These are phyloP conservation scores for Tuber brumale DNA, from an alignment of 495 filamentous ascomycete genomes.

Conservation along the genomic window DNA sequence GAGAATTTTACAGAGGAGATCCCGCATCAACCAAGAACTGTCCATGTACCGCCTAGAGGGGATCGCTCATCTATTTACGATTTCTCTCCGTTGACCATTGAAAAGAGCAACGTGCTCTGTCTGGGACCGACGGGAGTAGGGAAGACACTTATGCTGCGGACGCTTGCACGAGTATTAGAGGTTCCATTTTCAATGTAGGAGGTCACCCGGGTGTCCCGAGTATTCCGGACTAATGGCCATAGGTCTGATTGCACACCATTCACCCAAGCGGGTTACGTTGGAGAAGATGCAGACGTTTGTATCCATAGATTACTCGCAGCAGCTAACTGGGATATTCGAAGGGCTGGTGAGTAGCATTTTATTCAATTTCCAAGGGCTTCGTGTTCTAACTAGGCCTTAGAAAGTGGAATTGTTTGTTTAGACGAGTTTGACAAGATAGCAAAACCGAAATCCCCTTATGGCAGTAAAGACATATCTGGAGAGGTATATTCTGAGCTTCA, in stretches of 20 bases:
- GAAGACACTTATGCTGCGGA: constrained; percentile 80
- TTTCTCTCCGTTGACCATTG: constrained; percentile 64
- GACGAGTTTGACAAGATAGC: constrained; percentile 98
- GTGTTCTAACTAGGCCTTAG: constrained; percentile 45
- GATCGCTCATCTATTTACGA: constrained; percentile 48
- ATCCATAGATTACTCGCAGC: constrained; percentile 84
- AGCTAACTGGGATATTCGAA: constrained; percentile 78
- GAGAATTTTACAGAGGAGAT: constrained; percentile 61
- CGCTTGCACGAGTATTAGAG: constrained; percentile 67
- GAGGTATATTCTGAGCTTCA: constrained; percentile 15
- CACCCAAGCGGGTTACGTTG: constrained; percentile 95
- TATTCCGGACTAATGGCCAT: constrained; percentile 11
- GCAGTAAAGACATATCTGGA: constrained; percentile 46
- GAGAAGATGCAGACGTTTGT: constrained; percentile 89
- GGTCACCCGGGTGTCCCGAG: background rate
- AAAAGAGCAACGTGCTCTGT: constrained; percentile 92
- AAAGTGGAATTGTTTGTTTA: constrained; percentile 87
- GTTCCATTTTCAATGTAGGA: constrained; percentile 81
- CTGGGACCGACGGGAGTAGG: constrained; percentile 92
- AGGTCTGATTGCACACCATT: constrained; percentile 90
- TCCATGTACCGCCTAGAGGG: constrained; percentile 45
- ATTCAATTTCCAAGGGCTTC: background rate
- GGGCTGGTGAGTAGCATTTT: constrained; percentile 39
- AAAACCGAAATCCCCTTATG: constrained; percentile 59
- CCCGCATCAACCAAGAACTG: constrained; percentile 62